Base-by-base conservation (phyloP, 2,329 filamentous ascomycete genomes). In the Aspergillus brunneoviolaceus region DNA sequence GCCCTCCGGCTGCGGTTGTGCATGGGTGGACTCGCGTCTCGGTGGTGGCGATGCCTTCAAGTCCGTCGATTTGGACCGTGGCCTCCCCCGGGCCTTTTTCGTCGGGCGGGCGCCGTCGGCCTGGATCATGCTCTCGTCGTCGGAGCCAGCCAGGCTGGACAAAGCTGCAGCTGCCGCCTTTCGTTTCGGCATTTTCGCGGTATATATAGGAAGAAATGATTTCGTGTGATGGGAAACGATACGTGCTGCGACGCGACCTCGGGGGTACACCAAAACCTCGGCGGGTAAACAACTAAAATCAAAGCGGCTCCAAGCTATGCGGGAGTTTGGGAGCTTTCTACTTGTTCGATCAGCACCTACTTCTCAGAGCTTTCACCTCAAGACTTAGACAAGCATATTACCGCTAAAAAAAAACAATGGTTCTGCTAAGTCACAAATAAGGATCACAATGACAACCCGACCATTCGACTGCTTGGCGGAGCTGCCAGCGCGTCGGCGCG, bases 131-230 rank as follows among this genome's bases (percentile, higher is more conserved):
- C 79, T 76, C 39, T 80, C 77, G 62, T 74, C 74, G 45, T 84
- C 81, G 14, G 80, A 81, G 51, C 79, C 80, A 10, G 82, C 67
- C 23, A 83, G 65, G 10, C 75, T 77, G 35, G 81, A 80, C 16
- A 83, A 63, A 35, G 33, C 33, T 57, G 77, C 79, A 35, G 77
- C 69, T 14, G 72, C 62, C 7, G 72, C 74, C 61, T 80, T 80
- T 50, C 76, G 66, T 63, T 78, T 79, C 10, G 76, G 74, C 75
- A 78, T 78, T 57, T 48, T 12, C 2, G 53, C 33, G 33, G 10
- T 35, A 57, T 60, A 59, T 56, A 51, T 51, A 55, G 16, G 6
- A 19, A 10, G 16, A 45, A 7, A 19, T 0, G 39, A 3, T n/a
- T 3, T 29, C 6, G 27, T 29, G 27, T 29, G 27, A 3, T 9